Conservation (phyloP, 306 rosid genomes). For the Pterocarpus macrocarpus region DNA sequence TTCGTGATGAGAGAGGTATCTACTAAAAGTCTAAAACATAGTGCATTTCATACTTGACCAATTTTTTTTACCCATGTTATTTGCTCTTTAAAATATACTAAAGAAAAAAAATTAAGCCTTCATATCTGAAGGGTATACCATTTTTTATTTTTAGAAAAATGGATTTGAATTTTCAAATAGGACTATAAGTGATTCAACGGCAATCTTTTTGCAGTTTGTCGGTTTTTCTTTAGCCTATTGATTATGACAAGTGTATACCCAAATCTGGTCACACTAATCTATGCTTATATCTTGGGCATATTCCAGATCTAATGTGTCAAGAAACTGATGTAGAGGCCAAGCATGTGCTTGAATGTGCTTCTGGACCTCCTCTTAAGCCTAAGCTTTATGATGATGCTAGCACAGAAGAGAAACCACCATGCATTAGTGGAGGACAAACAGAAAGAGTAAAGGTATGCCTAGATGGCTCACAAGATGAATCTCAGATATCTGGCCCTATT, state of each 20-base stretch:
- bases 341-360: slow-evolving; percentile 42
- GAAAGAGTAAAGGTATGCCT: slow-evolving; percentile 49
- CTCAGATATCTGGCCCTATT: slow-evolving; percentile 89
- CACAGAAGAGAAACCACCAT: slow-evolving; percentile 46
- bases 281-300: slow-evolving; percentile 23
- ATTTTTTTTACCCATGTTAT: slow-evolving; percentile 32
- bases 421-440: slow-evolving; percentile 53
- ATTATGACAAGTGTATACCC: slow-evolving; percentile 46
- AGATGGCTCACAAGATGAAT: slow-evolving; percentile 60
- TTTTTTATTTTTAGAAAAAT: slow-evolving; percentile 26
- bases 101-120: slow-evolving; percentile 41
- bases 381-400: slow-evolving; percentile 51
- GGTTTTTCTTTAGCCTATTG: slow-evolving; percentile 47
- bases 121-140: slow-evolving; percentile 35
- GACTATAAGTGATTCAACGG: slow-evolving; percentile 34
- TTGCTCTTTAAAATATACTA: slow-evolving; percentile 41
- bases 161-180: slow-evolving; percentile 31
- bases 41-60: slow-evolving; percentile 22
- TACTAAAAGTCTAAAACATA: slow-evolving; percentile 27
- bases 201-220: slow-evolving; percentile 51
- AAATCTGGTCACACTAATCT: slow-evolving; percentile 49
- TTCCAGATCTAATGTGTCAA: slow-evolving; percentile 47
- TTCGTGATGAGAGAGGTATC: slow-evolving; percentile 63
- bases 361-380: slow-evolving; percentile 49
- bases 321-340: slow-evolving; percentile 47